Evolutionary conservation across 73 alveolate genomes (phyloP).

Genomic region (Paramecium pentaurelia): DNA sequence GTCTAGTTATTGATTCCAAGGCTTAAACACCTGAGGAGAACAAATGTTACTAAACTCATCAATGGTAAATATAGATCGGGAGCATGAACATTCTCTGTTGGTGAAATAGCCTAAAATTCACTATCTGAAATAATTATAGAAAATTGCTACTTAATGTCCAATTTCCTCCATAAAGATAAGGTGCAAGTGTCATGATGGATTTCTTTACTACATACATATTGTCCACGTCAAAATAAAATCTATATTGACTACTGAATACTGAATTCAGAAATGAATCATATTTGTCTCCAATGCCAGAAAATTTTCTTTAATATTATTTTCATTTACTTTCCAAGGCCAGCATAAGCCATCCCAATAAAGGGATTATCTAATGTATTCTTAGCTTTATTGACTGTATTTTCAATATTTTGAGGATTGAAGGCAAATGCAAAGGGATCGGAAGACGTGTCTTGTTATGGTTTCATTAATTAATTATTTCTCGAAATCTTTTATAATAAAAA

Average conservation of each 20-base stretch:
- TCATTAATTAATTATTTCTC: not conserved
- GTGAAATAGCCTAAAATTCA: slow-evolving; percentile 47
- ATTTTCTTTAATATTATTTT: not conserved
- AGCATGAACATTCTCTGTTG: slow-evolving; percentile 58
- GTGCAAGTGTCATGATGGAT: not conserved
- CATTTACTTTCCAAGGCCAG: slow-evolving; percentile 39
- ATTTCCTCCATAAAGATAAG: slow-evolving; percentile 19
- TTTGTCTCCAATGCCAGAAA: slow-evolving; percentile 20
- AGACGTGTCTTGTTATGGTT: slow-evolving; percentile 16
- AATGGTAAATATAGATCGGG: slow-evolving; percentile 58
- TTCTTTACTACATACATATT: not conserved
- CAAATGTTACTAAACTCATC: slow-evolving; percentile 57
- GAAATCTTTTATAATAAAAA: not conserved
- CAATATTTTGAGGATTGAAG: not conserved
- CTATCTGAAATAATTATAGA: not conserved
- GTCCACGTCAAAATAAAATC: slow-evolving; percentile 46
- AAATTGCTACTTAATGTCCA: not conserved
- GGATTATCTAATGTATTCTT: slow-evolving; percentile 12
- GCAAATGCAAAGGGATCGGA: slow-evolving; percentile 25
- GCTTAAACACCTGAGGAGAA: slow-evolving; percentile 19
- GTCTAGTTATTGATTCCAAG: not conserved
- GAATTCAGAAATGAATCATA: not conserved
- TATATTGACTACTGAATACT: slow-evolving; percentile 32
- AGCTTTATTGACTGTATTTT: not conserved
- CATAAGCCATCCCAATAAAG: not conserved